These are phyloP conservation scores for Sclerotinia nivalis DNA, from an alignment of 2,329 filamentous ascomycete species.

Conservation along the genomic window DNA sequence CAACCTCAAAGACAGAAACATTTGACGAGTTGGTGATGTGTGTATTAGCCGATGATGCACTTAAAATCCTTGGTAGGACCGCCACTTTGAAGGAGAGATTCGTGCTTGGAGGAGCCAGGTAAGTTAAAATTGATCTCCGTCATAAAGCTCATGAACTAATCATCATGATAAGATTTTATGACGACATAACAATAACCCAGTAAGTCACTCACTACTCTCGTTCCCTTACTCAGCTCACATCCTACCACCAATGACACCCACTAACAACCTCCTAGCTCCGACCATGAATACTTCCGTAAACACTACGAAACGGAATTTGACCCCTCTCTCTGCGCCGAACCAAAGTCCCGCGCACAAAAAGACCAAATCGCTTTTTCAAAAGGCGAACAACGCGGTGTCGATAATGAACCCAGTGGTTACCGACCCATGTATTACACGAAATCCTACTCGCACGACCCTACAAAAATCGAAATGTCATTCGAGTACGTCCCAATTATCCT, in stretches of 20 bases:
- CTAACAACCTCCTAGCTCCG: slow-evolving; percentile 43
- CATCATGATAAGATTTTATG: slow-evolving; percentile 49
- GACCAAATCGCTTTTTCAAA: slow-evolving; percentile 47
- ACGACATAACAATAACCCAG: slow-evolving; percentile 72
- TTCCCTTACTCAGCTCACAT: too few species aligned
- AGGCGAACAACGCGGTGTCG: slow-evolving; percentile 52
- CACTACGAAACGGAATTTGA: slow-evolving; percentile 67
- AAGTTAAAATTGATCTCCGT: not conserved
- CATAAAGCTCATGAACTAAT: not conserved
- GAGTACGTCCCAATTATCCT: slow-evolving; percentile 44
- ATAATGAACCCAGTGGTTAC: slow-evolving; percentile 54
- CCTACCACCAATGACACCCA: not conserved
- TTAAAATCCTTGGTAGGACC: slow-evolving; percentile 58
- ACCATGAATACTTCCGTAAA: slow-evolving; percentile 63
- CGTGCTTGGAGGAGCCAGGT: slow-evolving; percentile 68
- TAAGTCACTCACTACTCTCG: not conserved
- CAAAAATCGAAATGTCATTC: slow-evolving; percentile 69
- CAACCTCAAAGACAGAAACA: slow-evolving; percentile 50
- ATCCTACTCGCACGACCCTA: slow-evolving; percentile 55
- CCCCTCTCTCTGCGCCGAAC: slow-evolving; percentile 51
- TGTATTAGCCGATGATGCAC: slow-evolving; percentile 63
- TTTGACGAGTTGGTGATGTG: slow-evolving; percentile 70
- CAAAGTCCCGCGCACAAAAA: slow-evolving; percentile 46
- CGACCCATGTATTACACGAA: slow-evolving; percentile 67
- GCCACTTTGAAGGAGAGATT: slow-evolving; percentile 62